A percentile compares a stretch with the other conserved stretches of the same genome.
phyloP scores from a whole-genome alignment of 768 basidiomycete species.

The Phanerodontia chrysosporium region DNA sequence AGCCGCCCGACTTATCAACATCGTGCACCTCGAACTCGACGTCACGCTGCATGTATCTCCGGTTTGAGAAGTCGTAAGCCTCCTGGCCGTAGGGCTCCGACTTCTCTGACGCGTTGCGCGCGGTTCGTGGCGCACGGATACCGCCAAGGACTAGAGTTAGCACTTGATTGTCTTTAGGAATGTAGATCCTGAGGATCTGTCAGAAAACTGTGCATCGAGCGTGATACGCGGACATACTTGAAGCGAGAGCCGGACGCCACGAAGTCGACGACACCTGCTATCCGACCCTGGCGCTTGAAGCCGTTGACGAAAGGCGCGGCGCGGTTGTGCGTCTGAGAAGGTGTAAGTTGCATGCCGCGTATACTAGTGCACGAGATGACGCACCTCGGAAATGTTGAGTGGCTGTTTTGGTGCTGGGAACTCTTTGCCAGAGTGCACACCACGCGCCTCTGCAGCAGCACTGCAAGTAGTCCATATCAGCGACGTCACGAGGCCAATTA shows the following conservation, averaged over 20 bases:
- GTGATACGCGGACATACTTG: conserved; percentile 52
- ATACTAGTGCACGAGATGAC: conserved; percentile 6
- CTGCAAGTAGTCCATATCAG: conserved; percentile 41
- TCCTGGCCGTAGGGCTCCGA: conserved; percentile 87
- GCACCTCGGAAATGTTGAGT: conserved; percentile 88
- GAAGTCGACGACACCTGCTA: conserved; percentile 87
- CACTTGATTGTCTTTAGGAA: conserved; percentile 90
- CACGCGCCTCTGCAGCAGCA: conserved; percentile 71
- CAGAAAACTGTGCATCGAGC: neutral
- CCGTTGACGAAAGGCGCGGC: conserved; percentile 85
- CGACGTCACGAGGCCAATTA: neutral
- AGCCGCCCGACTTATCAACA: conserved; percentile 92
- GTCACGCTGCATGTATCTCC: conserved; percentile 90
- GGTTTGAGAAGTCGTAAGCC: conserved; percentile 72
- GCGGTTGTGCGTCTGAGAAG: conserved; percentile 53
- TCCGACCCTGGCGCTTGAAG: conserved; percentile 85
- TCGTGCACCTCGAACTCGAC: conserved; percentile 89
- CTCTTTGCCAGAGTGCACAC: conserved; percentile 93
- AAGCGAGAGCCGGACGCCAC: conserved; percentile 93
- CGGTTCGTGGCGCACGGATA: conserved; percentile 86
- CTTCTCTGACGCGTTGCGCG: conserved; percentile 77
- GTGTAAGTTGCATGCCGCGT: neutral
- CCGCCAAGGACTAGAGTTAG: conserved; percentile 90
- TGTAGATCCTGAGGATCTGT: conserved; percentile 51
- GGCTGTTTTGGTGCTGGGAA: conserved; percentile 73